Base-by-base conservation (phyloP, 805 yeast genomes). In the Spathaspora passalidarum region DNA sequence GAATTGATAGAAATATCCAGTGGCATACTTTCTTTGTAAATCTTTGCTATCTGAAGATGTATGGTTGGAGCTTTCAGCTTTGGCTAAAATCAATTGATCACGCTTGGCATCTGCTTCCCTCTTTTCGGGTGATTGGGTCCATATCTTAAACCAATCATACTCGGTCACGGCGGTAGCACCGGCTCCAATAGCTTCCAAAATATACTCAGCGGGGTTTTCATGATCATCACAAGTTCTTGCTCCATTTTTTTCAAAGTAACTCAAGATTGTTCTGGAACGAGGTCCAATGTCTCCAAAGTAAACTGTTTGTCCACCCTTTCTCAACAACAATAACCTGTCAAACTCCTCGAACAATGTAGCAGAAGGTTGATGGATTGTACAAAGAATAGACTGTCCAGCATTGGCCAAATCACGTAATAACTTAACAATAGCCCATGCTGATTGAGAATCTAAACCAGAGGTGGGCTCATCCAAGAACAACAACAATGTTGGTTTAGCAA, bases 161-260 rank as follows among this genome's bases (percentile, higher is more conserved):
- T 64, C 57, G 14, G 76, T 78, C 44, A 68, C 57, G 2, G 88
- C 84, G 22, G 88, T 84, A 2, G 92, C 89, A 59, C 88, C 91
- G 26, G 92, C 91, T 49, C 92, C 92, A 62, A 86, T 82, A 47
- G 80, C 80, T 50, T 63, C 68, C 49, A 63, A 58, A 18, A 63
- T 51, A 44, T 54, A 62, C 42, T 63, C 68, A 1, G 67, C 63
- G 1, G 67, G 66, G 40, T 61, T 62, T 38, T 82, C 82, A 44
- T 25, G 39, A 10, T 62, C 62, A 26, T 68, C 73, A 69, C 94
- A 86, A 44, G 76, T 73, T 49, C 82, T 78, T n/a, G 72, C 68
- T 5, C 72, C 74, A 49, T 68, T 55, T 41, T 56, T 54, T 52
- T 69, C 54, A 46, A 61, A 59, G 52, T 61, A 57, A 29, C 46